phyloP scores from a whole-genome alignment of 208 protist genomes.

The Hexamita inflata region DNA sequence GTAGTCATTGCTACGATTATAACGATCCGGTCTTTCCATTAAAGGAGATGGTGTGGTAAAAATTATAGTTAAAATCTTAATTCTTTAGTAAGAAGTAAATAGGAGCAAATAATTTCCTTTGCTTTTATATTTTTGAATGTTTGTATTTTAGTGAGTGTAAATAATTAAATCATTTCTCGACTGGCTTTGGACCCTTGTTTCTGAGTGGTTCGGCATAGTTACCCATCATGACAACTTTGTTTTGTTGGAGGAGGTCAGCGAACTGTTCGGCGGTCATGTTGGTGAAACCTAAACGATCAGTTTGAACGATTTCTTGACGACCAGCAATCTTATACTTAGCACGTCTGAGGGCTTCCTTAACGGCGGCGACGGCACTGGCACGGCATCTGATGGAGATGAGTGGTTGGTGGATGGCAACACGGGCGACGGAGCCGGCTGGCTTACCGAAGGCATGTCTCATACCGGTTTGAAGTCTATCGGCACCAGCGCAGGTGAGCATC shows the following conservation, averaged over 20 bases:
- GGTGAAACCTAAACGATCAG: conserved; percentile 74
- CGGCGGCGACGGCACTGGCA: conserved; percentile 44
- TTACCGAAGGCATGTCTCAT: conserved; percentile 94
- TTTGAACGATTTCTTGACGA: conserved; percentile 65
- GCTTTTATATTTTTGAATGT: too few relatives aligned
- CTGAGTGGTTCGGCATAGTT: conserved; percentile 53
- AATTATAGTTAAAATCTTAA: too few relatives aligned
- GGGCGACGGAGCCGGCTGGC: conserved; percentile 75
- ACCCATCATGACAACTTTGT: conserved; percentile 55
- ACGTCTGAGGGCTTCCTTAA: conserved; percentile 66
- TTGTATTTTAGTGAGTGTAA: too few relatives aligned
- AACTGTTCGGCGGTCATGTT: conserved; percentile 57
- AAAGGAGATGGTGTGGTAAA: too few relatives aligned
- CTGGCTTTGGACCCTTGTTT: conserved; percentile 54
- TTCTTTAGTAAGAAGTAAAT: too few relatives aligned
- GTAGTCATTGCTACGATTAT: too few relatives aligned
- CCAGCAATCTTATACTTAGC: conserved; percentile 76
- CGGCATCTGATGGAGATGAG: conserved; percentile 83
- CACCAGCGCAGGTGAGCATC: conserved; percentile 97
- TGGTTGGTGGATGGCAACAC: conserved; percentile 86
- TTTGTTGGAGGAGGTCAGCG: conserved; percentile 41
- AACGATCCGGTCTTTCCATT: too few relatives aligned
- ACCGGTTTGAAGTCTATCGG: conserved; percentile 92
- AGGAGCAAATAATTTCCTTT: too few relatives aligned
- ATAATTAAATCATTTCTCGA: too few relatives aligned